Evolutionary conservation across 2,329 filamentous ascomycete genomes (phyloP), one percentile per base, ranked within the genome.

Genomic region (Penicillium sp.): DNA sequence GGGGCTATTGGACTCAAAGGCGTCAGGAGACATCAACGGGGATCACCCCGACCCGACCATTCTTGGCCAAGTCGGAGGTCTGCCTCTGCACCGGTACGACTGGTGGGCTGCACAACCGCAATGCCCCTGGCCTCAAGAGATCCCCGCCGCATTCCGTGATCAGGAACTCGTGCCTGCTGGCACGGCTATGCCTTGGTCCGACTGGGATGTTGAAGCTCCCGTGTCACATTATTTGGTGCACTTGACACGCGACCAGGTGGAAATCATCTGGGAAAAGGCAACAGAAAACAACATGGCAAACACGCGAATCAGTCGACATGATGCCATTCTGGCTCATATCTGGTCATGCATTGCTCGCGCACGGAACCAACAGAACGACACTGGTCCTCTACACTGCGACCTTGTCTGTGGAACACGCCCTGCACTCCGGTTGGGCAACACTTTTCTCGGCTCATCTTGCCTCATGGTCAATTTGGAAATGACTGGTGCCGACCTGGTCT

Each of bases 51-150:
- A 60, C 4, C 58, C 69, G 0, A 59, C 69, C n/a, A 50, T 65
- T 2, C 54, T 65, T 5, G 57, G 63, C 5, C 44, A 69, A 18
- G 51, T 58, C 7, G 56, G 60, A 2, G 28, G 18, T 6, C 58
- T 81, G 5, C 77, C 78, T 1, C 63, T 76, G 48, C 73, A 79
- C 55, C 71, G 77, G 6, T 79, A 71, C 50, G 74, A 79, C 63
- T 79, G 76, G 73, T 81, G 75, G 74, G 65, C 50, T 13, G 40
- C 51, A n/a, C 45, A 46, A 63, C 46, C 35, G 30, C 38, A 33
- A 28, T 25, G 40, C 46, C 47, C 48, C 46, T 51, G 48, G 58
- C 46, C 53, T 16, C 50, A 36, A 25, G 43, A 48, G 13, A 46
- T 53, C 1, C 55, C 57, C 0, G 54, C 57, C 4, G 28, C 40